These are phyloP conservation scores for Wickerhamiella nectarea DNA, from an alignment of 805 yeast species.

Conservation along the genomic window DNA sequence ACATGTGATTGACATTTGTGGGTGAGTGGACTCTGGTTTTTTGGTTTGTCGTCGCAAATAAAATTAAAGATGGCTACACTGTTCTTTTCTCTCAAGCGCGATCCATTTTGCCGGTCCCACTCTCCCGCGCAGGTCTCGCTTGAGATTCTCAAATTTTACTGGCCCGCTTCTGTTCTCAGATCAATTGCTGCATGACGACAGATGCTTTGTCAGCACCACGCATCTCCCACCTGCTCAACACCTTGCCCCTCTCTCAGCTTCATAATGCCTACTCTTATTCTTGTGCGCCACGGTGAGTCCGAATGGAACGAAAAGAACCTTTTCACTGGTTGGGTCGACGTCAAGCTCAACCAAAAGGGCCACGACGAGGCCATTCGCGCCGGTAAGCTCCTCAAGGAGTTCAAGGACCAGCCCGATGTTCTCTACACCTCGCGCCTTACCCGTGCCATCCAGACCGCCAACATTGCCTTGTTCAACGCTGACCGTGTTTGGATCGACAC, in stretches of 20 bases:
- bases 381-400: slow-evolving; percentile 80
- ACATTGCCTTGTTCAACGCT: slow-evolving; percentile 78
- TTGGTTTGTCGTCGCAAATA: too few relatives aligned
- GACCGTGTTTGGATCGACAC: slow-evolving; percentile 87
- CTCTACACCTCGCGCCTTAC: slow-evolving; percentile 82
- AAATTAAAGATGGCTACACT: too few relatives aligned
- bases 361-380: slow-evolving; percentile 85
- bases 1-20: too few relatives aligned
- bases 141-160: too few relatives aligned
- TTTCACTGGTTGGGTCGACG: slow-evolving; percentile 99
- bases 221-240: neutral
- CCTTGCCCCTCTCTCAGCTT: neutral
- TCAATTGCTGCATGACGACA: neutral
- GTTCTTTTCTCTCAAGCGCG: too few relatives aligned
- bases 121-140: too few relatives aligned
- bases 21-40: too few relatives aligned
- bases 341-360: slow-evolving; percentile 69
- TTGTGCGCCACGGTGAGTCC: slow-evolving; percentile 98
- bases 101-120: too few relatives aligned
- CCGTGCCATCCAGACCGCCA: slow-evolving; percentile 95
- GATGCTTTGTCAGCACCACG: neutral
- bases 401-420: slow-evolving; percentile 72
- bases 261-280: slow-evolving; percentile 45
- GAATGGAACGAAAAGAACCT: slow-evolving; percentile 97
- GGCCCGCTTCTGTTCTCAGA: neutral